phyloP scores from a whole-genome alignment of 768 basidiomycete species.

The Hygrocybe coccinea region DNA sequence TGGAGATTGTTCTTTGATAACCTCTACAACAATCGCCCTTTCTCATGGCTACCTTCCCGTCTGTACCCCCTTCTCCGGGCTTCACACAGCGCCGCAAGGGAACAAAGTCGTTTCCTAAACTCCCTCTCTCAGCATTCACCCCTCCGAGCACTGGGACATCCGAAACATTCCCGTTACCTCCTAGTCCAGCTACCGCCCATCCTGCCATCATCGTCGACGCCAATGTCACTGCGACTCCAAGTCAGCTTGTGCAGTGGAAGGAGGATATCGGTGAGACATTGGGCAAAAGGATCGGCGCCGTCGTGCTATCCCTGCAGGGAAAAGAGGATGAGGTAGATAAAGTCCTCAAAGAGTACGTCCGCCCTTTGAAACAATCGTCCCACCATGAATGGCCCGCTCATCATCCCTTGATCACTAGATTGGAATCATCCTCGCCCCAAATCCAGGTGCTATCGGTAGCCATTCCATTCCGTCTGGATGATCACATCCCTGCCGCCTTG shows the following conservation, averaged over 20 bases:
- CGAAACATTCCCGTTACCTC: slow-evolving; percentile 63
- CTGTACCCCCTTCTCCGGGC: slow-evolving; percentile 38
- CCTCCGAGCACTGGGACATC: slow-evolving; percentile 64
- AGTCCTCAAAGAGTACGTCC: slow-evolving; percentile 45
- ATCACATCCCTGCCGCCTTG: slow-evolving; percentile 38
- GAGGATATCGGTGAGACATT: slow-evolving; percentile 45
- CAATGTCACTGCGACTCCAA: slow-evolving; percentile 46
- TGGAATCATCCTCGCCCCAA: slow-evolving; percentile 16
- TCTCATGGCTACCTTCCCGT: slow-evolving; percentile 12
- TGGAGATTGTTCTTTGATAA: background rate
- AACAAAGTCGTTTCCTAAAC: slow-evolving; percentile 59
- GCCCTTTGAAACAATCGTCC: background rate
- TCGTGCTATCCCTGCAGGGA: slow-evolving; percentile 52
- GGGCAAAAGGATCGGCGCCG: slow-evolving; percentile 43
- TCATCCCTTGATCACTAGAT: slow-evolving; percentile 8
- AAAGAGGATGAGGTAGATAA: slow-evolving; percentile 36
- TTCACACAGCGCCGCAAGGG: slow-evolving; percentile 54
- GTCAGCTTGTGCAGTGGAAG: slow-evolving; percentile 48
- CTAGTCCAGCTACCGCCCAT: slow-evolving; percentile 62
- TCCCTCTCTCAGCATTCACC: slow-evolving; percentile 72
- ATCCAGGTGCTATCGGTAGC: slow-evolving; percentile 51
- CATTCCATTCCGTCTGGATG: slow-evolving; percentile 57
- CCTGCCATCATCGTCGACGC: slow-evolving; percentile 66
- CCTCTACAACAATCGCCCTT: background rate
- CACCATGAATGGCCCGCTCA: background rate